Base-by-base conservation (phyloP, 805 yeast genomes). In the Monosporozyma servazzii region DNA sequence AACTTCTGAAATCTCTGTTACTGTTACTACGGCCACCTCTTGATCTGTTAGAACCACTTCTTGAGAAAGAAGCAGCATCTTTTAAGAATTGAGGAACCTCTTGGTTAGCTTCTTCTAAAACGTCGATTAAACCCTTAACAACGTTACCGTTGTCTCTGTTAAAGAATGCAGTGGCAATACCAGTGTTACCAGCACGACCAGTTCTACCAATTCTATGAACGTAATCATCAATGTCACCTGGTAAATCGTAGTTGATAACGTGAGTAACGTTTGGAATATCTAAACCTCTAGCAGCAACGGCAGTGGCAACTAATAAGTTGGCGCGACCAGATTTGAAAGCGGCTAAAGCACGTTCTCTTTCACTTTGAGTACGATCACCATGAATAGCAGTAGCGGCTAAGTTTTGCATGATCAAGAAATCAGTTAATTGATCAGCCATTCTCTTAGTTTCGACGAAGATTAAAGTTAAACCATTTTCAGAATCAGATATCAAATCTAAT, bases 181-280 rank as follows among this genome's bases (percentile, higher is more conserved):
- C 99, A 56, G 86, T 83, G 77, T 93, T 93, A 80, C 99, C 99
- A 65, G 99, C 99, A 83, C 99, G 93, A 75, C 99, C 99, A 67
- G 99, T 93, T 83, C 99, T 91, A 81, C 99, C 99, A 69, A 93
- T 93, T 78, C 99, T 87, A 78, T 93, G 99, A 54, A 93, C 99
- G 69, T 93, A 93, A 74, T 93, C 99, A 72, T 93, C 99, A 66
- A 93, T 86, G 72, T 93, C 98, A 68, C 85, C 77, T 71, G 99
- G 99, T 71, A 93, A 78, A 70, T 93, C 99, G 71, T 86, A 93
- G 81, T 93, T 93, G 74, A 93, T 85, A 67, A 93, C 99, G 70
- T 91, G 98, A 47, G 95, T 85, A 63, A 93, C 99, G 70, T 93
- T 93, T 71, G 99, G 98, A 78, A 93, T 93, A 81, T 93, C 99